Base-by-base conservation (phyloP, 768 basidiomycete genomes). In the Boletus subparvulus region DNA sequence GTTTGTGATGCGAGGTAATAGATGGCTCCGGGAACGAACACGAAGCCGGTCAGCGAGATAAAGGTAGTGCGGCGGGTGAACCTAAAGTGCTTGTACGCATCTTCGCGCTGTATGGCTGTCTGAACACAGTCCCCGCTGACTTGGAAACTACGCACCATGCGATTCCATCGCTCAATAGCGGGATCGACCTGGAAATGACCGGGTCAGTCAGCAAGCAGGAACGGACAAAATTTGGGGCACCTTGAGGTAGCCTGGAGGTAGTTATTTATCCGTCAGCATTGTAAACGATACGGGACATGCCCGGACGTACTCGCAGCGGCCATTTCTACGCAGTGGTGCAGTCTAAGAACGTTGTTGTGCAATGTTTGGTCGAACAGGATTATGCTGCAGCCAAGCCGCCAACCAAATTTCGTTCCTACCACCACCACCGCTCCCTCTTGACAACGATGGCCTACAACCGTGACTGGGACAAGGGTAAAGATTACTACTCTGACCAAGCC, bases 381-480 rank as follows among this genome's bases (percentile, higher is more conserved):
- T 50, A 48, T 55, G 36, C 19, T 35, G 13, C 28, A 21, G n/a
- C 41, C 28, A 32, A 30, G 45, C 48, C 48, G 14, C 43, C 52
- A 33, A 13, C 52, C 49, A 43, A 61, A 46, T 55, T 68, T 65
- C 50, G 42, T 48, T 70, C 44, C 44, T n/a, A 63, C 72, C 60
- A 63, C 54, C 61, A 68, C 56, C 54, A 49, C 59, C 61, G 16
- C 21, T 55, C 41, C 57, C 47, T 62, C 9, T 40, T 47, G 30
- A 53, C 63, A 24, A 52, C 55, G 21, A 89, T 90, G 88, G 79
- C 87, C 48, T 83, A 87, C 73, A 88, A 88, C 74, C 85, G 92
- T 61, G 90, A 92, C 78, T 92, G 92, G 91, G 90, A 92, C 75
- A 81, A 80, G 71, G 90, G 89, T 50, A 92, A 91, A 73, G 81